These are phyloP conservation scores for Calonectria ilicicola DNA, from an alignment of 2,329 filamentous ascomycete genomes.

Conservation along the genomic window DNA sequence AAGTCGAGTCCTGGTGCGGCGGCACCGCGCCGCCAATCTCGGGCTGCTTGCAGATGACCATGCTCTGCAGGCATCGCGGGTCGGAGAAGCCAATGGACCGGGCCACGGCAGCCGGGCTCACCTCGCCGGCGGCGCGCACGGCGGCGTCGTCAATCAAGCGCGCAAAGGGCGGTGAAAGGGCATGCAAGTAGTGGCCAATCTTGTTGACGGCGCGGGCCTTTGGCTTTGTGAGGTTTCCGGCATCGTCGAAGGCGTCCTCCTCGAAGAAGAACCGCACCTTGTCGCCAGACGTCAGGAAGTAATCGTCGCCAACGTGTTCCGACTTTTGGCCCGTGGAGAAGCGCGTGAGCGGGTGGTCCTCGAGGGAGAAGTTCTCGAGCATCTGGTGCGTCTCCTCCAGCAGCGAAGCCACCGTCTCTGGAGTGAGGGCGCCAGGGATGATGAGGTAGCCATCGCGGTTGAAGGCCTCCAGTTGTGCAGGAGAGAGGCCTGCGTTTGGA, in stretches of 20 bases:
- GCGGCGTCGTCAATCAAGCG: constrained; percentile 64
- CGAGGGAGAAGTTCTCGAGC: constrained; percentile 81
- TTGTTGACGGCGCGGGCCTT: constrained; percentile 91
- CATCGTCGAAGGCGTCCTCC: constrained; percentile 83
- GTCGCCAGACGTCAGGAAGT: constrained; percentile 91
- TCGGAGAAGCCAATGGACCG: constrained; percentile 78
- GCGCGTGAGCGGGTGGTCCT: constrained; percentile 89
- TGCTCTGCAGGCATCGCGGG: constrained; percentile 86
- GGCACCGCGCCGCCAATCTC: constrained; percentile 94
- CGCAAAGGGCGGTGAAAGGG: constrained; percentile 75
- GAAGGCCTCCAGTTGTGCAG: constrained; percentile 79
- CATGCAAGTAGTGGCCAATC: constrained; percentile 84
- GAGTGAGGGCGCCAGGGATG: constrained; percentile 80
- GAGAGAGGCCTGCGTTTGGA: constrained; percentile 68
- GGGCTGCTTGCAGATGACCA: constrained; percentile 99
- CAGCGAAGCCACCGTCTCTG: constrained; percentile 73
- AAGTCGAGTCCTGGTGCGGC: constrained; percentile 92
- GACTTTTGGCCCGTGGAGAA: constrained; percentile 86
- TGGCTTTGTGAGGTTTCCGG: constrained; percentile 77
- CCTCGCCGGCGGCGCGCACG: constrained; percentile 43
- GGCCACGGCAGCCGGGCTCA: constrained; percentile 73
- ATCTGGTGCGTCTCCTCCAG: constrained; percentile 81
- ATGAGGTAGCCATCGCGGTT: constrained; percentile 89
- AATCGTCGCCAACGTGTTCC: constrained; percentile 91
- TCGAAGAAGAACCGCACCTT: constrained; percentile 98